A percentile compares a stretch with the other conserved stretches of the same genome.
Evolutionary conservation across 257 asterid species (phyloP).

Genomic region (Lavandula angustifolia): DNA sequence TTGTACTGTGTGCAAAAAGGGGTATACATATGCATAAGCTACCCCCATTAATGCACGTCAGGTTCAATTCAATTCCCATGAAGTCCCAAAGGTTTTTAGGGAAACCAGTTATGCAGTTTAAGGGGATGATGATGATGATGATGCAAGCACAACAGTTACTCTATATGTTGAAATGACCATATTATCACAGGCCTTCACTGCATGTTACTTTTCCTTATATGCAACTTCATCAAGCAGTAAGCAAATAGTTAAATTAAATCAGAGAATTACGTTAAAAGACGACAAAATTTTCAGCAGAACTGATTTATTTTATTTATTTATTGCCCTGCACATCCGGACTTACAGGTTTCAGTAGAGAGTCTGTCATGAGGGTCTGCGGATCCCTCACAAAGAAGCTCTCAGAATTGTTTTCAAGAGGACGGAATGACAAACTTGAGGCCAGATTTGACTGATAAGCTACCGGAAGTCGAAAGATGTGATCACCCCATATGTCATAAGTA

Average conservation of each 20-base stretch:
- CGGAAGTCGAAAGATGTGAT: conserved; percentile 66
- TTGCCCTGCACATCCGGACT: conserved; percentile 46
- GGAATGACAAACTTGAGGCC: conserved; percentile 33
- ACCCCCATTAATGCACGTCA: conserved; percentile 12
- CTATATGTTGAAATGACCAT: background rate
- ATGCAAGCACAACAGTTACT: background rate
- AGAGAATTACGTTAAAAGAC: background rate
- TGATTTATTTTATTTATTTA: conserved; percentile 38
- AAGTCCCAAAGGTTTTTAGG: background rate
- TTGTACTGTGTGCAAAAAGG: no score
- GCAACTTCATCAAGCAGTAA: conserved; percentile 16
- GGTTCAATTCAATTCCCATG: background rate
- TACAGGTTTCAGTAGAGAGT: conserved; percentile 49
- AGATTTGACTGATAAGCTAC: conserved; percentile 38
- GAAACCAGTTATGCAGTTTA: conserved; percentile 12
- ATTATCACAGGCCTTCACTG: background rate
- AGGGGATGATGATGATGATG: background rate
- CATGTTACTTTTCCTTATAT: background rate
- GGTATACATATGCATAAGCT: no score
- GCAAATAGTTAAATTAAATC: background rate
- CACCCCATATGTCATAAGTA: conserved; percentile 90
- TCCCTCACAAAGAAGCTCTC: conserved; percentile 78
- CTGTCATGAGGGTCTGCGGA: conserved; percentile 57
- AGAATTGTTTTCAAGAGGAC: conserved; percentile 48
- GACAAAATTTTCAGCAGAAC: conserved; percentile 12